These are phyloP conservation scores for Moricandia arvensis DNA, from an alignment of 345 rosid species.

Conservation along the genomic window DNA sequence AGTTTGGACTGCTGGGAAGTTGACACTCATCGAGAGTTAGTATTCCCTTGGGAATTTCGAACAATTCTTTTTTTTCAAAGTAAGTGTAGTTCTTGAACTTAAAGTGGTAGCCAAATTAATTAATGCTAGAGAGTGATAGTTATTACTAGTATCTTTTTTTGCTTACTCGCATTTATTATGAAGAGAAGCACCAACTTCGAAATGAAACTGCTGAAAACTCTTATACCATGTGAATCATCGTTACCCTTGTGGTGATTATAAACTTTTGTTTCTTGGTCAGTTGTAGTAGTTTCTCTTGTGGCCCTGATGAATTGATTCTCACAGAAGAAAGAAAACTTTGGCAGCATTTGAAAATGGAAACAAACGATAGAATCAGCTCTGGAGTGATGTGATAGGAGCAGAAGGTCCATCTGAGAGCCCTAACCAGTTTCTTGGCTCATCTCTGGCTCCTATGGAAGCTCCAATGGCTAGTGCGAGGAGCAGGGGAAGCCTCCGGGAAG, in stretches of 20 bases:
- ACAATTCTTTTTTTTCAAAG: not conserved
- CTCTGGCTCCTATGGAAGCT: slow-evolving; percentile 38
- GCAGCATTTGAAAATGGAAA: slow-evolving; percentile 42
- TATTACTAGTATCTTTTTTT: no score
- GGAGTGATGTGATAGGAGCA: slow-evolving; percentile 72
- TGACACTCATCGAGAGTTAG: slow-evolving; percentile 22
- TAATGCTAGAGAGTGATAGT: no score
- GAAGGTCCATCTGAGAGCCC: slow-evolving; percentile 64
- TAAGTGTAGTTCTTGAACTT: no score
- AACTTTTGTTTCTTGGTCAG: not conserved
- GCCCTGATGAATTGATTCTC: not conserved
- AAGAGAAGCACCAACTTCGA: no score
- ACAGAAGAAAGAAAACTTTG: not conserved
- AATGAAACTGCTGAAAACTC: not conserved
- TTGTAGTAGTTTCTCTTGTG: slow-evolving; percentile 11
- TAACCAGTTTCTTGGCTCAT: slow-evolving; percentile 38
- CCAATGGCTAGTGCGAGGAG: slow-evolving; percentile 45
- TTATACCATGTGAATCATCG: not conserved
- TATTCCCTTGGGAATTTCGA: not conserved
- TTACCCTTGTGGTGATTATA: not conserved
- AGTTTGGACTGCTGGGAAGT: slow-evolving; percentile 7
- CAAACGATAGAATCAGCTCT: slow-evolving; percentile 53
- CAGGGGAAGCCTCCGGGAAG: slow-evolving; percentile 40
- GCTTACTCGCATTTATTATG: no score
- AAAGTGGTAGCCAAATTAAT: no score